A percentile compares a stretch with the other conserved stretches of the same genome.
Conservation (phyloP, 306 rosid species). For the Dalbergia oliveri region DNA sequence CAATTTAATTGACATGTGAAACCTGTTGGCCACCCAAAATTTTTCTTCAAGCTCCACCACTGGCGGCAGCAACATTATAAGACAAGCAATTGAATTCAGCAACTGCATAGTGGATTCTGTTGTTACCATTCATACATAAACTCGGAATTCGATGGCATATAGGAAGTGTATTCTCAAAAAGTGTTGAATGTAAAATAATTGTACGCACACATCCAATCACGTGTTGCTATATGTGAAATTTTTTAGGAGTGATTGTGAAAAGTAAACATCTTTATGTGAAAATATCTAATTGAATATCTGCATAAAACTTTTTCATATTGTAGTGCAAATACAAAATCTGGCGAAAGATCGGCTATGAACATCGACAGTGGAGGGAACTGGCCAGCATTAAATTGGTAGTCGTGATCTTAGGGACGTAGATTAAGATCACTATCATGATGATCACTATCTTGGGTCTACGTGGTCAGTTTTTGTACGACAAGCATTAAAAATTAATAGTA, state of each 20-base stretch:
- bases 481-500: not conserved
- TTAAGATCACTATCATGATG: constrained; percentile 14
- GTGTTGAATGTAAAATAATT: too few relatives aligned
- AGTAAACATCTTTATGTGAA: too few relatives aligned
- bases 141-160: not conserved
- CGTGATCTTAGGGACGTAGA: constrained; percentile 19
- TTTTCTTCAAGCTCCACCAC: too few relatives aligned
- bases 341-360: constrained; percentile 23
- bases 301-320: too few relatives aligned
- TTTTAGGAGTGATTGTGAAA: too few relatives aligned
- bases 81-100: constrained; percentile 1
- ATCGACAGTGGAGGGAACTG: constrained; percentile 13
- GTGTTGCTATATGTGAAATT: too few relatives aligned
- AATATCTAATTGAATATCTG: too few relatives aligned
- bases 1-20: too few relatives aligned
- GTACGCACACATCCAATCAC: too few relatives aligned
- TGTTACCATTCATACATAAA: not conserved
- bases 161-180: not conserved
- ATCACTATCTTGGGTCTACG: constrained; percentile 23
- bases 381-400: constrained; percentile 3
- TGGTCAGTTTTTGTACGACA: constrained; percentile 23
- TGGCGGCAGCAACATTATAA: not conserved
- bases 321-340: not conserved
- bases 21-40: too few relatives aligned
- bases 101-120: not conserved